phyloP scores from a whole-genome alignment of 2,329 filamentous ascomycete genomes.

The Aureobasidium sp. region DNA sequence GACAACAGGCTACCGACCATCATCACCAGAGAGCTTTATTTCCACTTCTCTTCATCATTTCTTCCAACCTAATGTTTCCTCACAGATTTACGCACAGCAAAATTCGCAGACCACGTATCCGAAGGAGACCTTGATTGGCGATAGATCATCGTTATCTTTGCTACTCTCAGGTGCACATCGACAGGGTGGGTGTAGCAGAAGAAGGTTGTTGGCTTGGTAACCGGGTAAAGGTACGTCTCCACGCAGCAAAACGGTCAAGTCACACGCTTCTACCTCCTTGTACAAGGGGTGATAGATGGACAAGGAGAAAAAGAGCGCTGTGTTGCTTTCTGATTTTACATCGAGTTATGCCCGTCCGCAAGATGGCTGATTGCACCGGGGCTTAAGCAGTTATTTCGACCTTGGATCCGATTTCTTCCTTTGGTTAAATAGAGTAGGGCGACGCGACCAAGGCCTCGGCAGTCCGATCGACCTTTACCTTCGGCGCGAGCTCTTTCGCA shows the following conservation, averaged over 20 bases:
- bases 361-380: background rate
- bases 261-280: conserved; percentile 10
- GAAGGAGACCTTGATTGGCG: background rate
- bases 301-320: background rate
- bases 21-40: background rate
- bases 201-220: conserved; percentile 6
- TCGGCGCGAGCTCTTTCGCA: background rate
- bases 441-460: background rate
- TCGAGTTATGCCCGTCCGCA: background rate
- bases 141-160: background rate
- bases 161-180: background rate
- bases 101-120: conserved; percentile 5
- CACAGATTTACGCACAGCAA: conserved; percentile 3
- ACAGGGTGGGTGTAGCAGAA: background rate
- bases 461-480: background rate
- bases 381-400: background rate
- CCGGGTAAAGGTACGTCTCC: conserved; percentile 4
- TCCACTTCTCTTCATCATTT: background rate
- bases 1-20: background rate
- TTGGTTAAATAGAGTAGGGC: conserved; percentile 9
- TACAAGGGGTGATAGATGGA: background rate
- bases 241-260: background rate
- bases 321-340: background rate
- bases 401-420: background rate
- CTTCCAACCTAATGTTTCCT: background rate